phyloP scores from a whole-genome alignment of 345 rosid species.

The Citrus mangshanensis region DNA sequence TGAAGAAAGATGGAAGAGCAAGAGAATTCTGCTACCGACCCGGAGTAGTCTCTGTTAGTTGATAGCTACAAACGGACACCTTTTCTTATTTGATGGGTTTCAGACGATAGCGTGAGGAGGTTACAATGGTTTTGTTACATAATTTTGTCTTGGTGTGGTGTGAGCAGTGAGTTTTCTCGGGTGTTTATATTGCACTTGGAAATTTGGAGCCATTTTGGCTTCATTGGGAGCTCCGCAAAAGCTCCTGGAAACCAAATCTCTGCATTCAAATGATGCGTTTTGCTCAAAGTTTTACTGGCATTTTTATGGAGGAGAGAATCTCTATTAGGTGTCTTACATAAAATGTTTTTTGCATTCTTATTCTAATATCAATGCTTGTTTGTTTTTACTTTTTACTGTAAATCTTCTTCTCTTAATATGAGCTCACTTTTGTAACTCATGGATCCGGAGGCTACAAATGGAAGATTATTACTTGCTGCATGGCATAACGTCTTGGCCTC shows the following conservation, averaged over 20 bases:
- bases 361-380: neutral
- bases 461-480: neutral
- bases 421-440: neutral
- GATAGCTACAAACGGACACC: neutral
- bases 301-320: neutral
- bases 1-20: slow-evolving; percentile 3
- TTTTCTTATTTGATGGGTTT: slow-evolving; percentile 2
- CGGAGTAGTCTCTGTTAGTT: neutral
- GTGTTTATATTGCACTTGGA: neutral
- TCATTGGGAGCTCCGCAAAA: slow-evolving; percentile 21
- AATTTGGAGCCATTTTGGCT: slow-evolving; percentile 8
- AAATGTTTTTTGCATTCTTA: neutral
- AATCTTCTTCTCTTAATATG: neutral
- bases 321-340: slow-evolving; percentile 9
- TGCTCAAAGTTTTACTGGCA: slow-evolving; percentile 2
- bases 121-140: slow-evolving; percentile 31
- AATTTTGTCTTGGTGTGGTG: slow-evolving; percentile 20
- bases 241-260: neutral
- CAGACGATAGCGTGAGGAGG: slow-evolving; percentile 6
- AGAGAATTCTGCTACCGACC: neutral
- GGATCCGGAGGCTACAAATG: neutral
- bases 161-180: neutral
- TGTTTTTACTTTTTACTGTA: neutral
- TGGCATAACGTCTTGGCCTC: neutral
- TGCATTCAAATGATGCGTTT: slow-evolving; percentile 10